Conservation (phyloP, 208 protist genomes). For the Leptomonas pyrrhocoris region DNA sequence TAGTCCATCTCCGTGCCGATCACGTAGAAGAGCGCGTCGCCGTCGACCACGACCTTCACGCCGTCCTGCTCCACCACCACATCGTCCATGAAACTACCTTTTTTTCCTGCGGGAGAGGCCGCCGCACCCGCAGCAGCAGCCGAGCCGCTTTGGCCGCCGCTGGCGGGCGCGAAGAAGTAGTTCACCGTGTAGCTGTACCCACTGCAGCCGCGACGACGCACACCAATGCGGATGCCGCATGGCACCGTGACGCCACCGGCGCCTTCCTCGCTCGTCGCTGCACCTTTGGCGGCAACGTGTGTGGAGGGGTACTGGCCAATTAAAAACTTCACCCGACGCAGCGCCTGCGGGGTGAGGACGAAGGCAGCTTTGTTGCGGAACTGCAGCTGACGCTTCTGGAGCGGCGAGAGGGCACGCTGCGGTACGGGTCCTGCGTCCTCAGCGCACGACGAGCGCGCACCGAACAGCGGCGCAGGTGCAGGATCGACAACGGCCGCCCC, state of each 20-base stretch:
- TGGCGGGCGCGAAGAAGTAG: conserved; percentile 62
- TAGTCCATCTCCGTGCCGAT: conserved; percentile 98
- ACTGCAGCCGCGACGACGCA: conserved; percentile 94
- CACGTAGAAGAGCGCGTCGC: conserved; percentile 95
- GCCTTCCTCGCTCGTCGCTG: not conserved
- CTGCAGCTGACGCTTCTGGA: conserved; percentile 83
- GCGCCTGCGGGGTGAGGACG: conserved; percentile 76
- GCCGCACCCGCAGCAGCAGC: not conserved
- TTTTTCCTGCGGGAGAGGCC: not conserved
- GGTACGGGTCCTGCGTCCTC: conserved; percentile 74
- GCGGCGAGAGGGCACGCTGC: conserved; percentile 63
- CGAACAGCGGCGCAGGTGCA: conserved; percentile 17
- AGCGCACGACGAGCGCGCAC: conserved; percentile 71
- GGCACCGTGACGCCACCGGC: conserved; percentile 6
- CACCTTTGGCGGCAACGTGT: not conserved
- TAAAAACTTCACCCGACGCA: conserved; percentile 82
- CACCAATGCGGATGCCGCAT: conserved; percentile 91
- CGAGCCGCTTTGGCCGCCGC: not conserved
- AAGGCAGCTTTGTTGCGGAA: conserved; percentile 86
- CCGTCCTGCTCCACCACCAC: conserved; percentile 91
- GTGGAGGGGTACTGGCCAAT: conserved; percentile 46
- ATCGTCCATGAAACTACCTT: conserved; percentile 38
- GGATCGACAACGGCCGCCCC: not conserved
- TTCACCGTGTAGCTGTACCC: conserved; percentile 97
- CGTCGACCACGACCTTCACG: conserved; percentile 94